Evolutionary conservation across 306 rosid species (phyloP).

Genomic region (Morella rubra): DNA sequence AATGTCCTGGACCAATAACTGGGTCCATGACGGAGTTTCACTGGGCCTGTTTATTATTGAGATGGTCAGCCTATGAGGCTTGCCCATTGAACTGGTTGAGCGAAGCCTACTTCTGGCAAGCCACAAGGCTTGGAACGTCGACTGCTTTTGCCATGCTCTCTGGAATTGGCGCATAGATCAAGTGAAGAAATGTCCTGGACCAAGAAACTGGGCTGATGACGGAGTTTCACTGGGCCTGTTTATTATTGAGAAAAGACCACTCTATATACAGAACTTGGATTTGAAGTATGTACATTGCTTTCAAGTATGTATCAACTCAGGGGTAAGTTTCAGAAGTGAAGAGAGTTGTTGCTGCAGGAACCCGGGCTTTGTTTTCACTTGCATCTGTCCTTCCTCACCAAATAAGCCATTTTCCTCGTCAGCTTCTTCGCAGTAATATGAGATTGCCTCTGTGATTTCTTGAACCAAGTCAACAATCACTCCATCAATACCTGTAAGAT

Average conservation of each 20-base stretch:
- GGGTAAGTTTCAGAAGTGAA: constrained; percentile 9
- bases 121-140: no score
- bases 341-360: constrained; percentile 1
- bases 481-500: constrained; percentile 44
- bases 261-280: neutral
- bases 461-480: constrained; percentile 44
- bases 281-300: neutral
- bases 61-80: neutral
- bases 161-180: no score
- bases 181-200: no score
- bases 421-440: constrained; percentile 1
- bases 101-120: no score
- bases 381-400: constrained; percentile 3
- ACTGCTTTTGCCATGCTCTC: no score
- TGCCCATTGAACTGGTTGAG: no score
- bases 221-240: neutral
- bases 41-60: neutral
- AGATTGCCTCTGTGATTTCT: constrained; percentile 44
- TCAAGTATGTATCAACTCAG: constrained; percentile 17
- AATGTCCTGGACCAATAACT: no score
- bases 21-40: neutral
- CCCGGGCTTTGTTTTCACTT: constrained; percentile 3
- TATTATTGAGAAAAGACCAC: neutral
- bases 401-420: neutral
- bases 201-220: no score